Conservation (phyloP, 2,329 filamentous ascomycete genomes). For the Leptographium flavum region DNA sequence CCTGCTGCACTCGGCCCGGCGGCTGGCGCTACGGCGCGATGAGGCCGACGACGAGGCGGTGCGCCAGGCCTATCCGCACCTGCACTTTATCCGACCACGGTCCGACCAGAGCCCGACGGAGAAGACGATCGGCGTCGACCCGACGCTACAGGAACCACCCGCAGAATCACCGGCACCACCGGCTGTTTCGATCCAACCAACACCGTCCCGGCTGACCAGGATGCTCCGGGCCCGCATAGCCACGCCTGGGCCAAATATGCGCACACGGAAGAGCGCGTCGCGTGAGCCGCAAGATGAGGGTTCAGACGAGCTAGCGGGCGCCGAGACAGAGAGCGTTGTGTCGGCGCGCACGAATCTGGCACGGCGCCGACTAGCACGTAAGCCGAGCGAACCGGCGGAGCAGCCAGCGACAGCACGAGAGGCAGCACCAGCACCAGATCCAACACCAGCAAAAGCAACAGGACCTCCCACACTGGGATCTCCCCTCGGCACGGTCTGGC, state of each 20-base stretch:
- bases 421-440: no score
- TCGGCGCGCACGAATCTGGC: background rate
- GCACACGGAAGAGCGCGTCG: background rate
- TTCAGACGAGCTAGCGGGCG: background rate
- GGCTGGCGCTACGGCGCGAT: background rate
- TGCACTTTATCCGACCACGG: slow-evolving; percentile 9
- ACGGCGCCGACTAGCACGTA: background rate
- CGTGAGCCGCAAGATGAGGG: background rate
- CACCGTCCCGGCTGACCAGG: background rate
- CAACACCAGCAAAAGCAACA: background rate
- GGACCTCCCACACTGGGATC: no score
- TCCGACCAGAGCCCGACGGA: background rate
- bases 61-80: slow-evolving; percentile 8
- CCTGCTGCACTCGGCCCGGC: slow-evolving; percentile 9
- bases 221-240: slow-evolving; percentile 2
- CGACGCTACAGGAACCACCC: background rate
- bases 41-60: slow-evolving; percentile 7
- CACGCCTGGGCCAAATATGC: slow-evolving; percentile 4
- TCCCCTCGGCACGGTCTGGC: background rate
- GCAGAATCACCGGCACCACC: background rate
- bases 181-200: background rate
- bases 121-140: background rate
- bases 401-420: background rate
- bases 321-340: background rate
- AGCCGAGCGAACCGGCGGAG: background rate